These are phyloP conservation scores for Volvox africanus DNA, from an alignment of 139 green algal genomes.

Conservation along the genomic window DNA sequence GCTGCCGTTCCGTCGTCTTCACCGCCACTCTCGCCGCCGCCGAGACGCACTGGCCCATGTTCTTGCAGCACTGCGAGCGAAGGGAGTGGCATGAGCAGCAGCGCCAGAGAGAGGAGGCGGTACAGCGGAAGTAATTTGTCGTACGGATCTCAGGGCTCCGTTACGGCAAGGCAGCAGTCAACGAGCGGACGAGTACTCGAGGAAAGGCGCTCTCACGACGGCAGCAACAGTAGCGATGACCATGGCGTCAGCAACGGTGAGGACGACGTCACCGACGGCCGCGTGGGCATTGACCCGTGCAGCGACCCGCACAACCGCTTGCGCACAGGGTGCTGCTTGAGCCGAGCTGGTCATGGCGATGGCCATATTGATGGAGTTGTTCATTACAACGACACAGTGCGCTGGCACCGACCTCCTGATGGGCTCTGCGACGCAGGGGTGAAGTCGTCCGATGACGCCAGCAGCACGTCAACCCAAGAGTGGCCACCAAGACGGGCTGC, in stretches of 20 bases:
- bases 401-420: not conserved
- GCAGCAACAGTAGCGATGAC: not conserved
- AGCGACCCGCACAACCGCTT: not conserved
- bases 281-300: not conserved
- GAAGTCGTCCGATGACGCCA: not conserved
- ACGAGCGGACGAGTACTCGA: not conserved
- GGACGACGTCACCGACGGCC: not conserved
- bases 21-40: not conserved
- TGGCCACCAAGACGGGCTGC: conserved; percentile 1
- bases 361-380: too few species aligned
- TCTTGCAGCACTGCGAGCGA: not conserved
- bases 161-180: not conserved
- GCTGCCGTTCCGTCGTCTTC: too few species aligned
- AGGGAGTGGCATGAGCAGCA: not conserved
- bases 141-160: conserved; percentile 5
- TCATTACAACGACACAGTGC: too few species aligned
- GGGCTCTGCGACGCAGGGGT: not conserved
- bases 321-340: too few species aligned
- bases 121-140: not conserved
- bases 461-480: conserved; percentile 28
- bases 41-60: not conserved
- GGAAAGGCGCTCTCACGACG: not conserved
- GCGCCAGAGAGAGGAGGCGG: not conserved
- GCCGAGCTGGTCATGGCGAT: too few species aligned
- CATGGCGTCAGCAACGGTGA: not conserved